Conservation (phyloP, 1,139 yeast genomes). For the Arxiozyma slooffiae region DNA sequence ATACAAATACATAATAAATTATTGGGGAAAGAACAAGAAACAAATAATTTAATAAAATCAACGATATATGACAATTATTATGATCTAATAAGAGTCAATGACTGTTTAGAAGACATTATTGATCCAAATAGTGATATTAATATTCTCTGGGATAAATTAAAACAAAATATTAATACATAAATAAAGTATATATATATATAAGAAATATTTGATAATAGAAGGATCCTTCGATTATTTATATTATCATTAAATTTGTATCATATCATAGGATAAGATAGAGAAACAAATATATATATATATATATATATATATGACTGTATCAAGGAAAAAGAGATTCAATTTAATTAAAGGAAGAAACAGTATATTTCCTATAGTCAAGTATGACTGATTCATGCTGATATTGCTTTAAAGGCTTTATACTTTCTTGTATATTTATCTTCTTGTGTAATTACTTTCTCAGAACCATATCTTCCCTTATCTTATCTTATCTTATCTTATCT, state of each 20-base stretch:
- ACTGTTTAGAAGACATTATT: not conserved
- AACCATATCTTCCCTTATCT: not conserved
- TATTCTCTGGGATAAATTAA: not conserved
- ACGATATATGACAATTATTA: conserved; percentile 45
- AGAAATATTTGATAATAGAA: no score
- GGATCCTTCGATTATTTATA: no score
- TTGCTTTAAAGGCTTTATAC: no score
- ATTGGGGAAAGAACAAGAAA: conserved; percentile 35
- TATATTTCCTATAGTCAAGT: no score
- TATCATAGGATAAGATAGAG: no score
- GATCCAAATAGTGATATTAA: not conserved
- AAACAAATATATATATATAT: no score
- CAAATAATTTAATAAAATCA: conserved; percentile 40
- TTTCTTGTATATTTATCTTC: not conserved
- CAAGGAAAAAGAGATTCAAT: no score
- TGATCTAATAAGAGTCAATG: conserved; percentile 39
- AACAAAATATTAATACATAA: not conserved
- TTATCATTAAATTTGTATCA: no score
- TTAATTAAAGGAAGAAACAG: no score
- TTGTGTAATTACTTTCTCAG: no score
- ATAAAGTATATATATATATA: not conserved
- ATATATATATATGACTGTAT: no score
- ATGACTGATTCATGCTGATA: not conserved
- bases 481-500: not conserved
- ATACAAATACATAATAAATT: conserved; percentile 35